Evolutionary conservation across 2,329 filamentous ascomycete species (phyloP), one percentile per base, ranked within the genome.

Genomic region (Hysterium pulicare): DNA sequence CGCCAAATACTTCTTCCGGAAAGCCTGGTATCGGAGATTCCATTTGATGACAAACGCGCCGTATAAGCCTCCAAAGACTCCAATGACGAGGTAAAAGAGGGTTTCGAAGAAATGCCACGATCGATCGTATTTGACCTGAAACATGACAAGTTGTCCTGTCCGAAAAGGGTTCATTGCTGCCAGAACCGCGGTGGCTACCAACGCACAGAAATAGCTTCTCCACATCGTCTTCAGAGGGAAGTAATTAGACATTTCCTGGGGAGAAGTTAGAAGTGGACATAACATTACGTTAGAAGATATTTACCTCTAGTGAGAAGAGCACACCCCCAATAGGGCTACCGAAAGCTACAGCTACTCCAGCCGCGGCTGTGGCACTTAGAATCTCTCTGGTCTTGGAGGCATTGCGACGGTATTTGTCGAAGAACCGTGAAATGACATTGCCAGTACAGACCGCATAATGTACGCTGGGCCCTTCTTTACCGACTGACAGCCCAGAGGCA

Each of bases 71-170:
- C 93, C 93, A 55, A 98, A 97, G 21, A 93, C 78, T 35, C 93
- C 93, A 49, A 98, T 82, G 40, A 95, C 74, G 51, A 95, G 79
- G 68, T 95, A 98, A 62, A 97, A 97, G 20, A 95, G 68, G 3
- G 93, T 77, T 64, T 98, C 93, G 61, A 98, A 98, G 59, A 95
- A 95, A 70, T 98, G 93, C 93, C 93, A 98, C 31, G 87, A 85
- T 31, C 91, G 85, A 66, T 97, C 91, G 62, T 98, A 98, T 57
- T 83, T 82, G 58, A 98, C 91, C 58, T 95, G 90, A 68, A 98
- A 98, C 91, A 98, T 97, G 79, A 98, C 93, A 32, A 98, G 78
- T 62, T 98, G 93, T 16, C 93, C 93, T 0, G 93, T 97, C 40
- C 93, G 77, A 70, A 98, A 98, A 17, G 93, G 93, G 56, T 98